Percentiles rank a stretch among this genome's conserved stretches.
phyloP scores from a whole-genome alignment of 2,329 filamentous ascomycete genomes.

The Tolypocladium cylindrosporum region DNA sequence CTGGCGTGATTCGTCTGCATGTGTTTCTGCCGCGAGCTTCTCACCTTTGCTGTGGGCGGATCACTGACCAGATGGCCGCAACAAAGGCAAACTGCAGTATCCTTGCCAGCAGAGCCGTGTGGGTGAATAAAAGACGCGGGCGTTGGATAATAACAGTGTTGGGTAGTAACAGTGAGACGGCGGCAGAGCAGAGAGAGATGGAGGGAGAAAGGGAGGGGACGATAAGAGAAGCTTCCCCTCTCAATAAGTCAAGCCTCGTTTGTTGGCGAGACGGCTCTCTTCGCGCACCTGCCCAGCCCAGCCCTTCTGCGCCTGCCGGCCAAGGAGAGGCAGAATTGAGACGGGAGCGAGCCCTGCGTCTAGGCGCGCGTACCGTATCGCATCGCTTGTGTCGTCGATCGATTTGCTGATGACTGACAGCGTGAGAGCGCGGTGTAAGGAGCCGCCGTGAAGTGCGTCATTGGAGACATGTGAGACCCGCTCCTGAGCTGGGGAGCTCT shows the following conservation, averaged over 20 bases:
- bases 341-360: not conserved
- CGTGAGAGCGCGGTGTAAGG: not conserved
- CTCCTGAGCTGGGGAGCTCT: not conserved
- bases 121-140: not conserved
- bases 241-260: not conserved
- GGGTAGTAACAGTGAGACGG: not conserved
- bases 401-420: not conserved
- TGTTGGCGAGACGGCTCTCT: not conserved
- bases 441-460: not conserved
- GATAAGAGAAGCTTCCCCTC: not conserved
- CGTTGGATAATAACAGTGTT: not conserved
- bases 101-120: not conserved
- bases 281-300: not conserved
- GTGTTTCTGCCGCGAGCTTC: not conserved
- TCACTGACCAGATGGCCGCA: not conserved
- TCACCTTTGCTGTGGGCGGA: not conserved
- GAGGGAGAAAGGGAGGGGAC: not conserved
- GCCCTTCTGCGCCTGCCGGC: not conserved
- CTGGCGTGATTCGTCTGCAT: not conserved
- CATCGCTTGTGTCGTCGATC: not conserved
- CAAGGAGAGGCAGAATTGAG: not conserved
- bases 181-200: not conserved
- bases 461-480: not conserved
- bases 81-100: not conserved
- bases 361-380: not conserved